phyloP scores from a whole-genome alignment of 805 yeast genomes.

The Dipodascus geniculatus region DNA sequence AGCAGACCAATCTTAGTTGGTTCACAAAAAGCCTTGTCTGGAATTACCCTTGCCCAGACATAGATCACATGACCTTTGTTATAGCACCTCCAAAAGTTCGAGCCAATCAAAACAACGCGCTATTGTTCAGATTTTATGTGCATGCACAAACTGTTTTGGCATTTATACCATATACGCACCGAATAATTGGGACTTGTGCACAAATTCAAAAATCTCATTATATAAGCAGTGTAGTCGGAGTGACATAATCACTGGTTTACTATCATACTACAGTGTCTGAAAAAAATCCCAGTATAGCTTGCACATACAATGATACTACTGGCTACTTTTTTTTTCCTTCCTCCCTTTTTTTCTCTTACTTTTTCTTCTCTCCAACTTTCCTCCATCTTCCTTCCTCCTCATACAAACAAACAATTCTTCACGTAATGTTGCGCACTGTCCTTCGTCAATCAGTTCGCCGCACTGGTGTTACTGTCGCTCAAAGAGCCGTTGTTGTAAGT shows the following conservation, averaged over 20 bases:
- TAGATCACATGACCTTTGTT: background rate
- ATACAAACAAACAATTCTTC: background rate
- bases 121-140: no score
- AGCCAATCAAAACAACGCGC: background rate
- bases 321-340: background rate
- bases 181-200: background rate
- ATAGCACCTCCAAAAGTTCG: background rate
- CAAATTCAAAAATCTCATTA: background rate
- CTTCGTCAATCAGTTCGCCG: conserved; percentile 29
- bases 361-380: background rate
- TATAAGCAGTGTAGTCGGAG: background rate
- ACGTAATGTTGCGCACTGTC: conserved; percentile 29
- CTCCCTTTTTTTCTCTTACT: no score
- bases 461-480: conserved; percentile 25
- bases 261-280: background rate
- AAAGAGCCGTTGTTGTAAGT: conserved; percentile 25
- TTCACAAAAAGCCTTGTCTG: no score
- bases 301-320: background rate
- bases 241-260: background rate
- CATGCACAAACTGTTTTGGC: no score
- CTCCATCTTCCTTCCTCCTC: background rate
- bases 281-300: background rate
- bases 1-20: no score
- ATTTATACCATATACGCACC: background rate
- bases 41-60: no score